These are phyloP conservation scores for Bauhinia variegata DNA, from an alignment of 306 rosid species.

Conservation along the genomic window DNA sequence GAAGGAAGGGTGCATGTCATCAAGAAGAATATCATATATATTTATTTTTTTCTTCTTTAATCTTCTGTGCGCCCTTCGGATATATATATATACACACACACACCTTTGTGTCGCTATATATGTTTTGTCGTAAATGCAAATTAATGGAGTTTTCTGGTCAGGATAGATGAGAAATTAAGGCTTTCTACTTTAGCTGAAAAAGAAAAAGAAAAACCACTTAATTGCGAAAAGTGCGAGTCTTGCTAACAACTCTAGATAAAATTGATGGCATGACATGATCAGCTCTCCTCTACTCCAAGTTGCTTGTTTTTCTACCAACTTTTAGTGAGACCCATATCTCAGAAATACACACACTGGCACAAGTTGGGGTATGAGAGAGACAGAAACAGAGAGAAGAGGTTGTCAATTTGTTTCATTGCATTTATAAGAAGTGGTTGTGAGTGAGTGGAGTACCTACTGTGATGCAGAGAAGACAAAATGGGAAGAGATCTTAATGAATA, in stretches of 20 bases:
- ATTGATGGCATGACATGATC: background rate
- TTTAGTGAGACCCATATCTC: background rate
- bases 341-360: constrained; percentile 11
- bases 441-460: constrained; percentile 34
- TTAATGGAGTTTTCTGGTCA: constrained; percentile 43
- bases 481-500: constrained; percentile 9
- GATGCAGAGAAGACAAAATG: constrained; percentile 19
- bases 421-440: constrained; percentile 42
- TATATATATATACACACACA: too few relatives aligned
- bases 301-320: background rate
- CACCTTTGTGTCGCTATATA: constrained; percentile 23
- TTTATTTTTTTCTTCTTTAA: constrained; percentile 23
- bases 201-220: constrained; percentile 19
- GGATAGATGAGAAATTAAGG: constrained; percentile 36
- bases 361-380: constrained; percentile 2
- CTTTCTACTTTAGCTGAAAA: constrained; percentile 39
- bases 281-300: too few relatives aligned
- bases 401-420: constrained; percentile 33
- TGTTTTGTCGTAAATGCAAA: constrained; percentile 49
- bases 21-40: constrained; percentile 27
- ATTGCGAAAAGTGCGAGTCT: constrained; percentile 3
- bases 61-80: constrained; percentile 1
- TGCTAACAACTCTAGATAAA: constrained; percentile 5
- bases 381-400: constrained; percentile 1
- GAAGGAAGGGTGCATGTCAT: constrained; percentile 40